These are phyloP conservation scores for Geranium incanum DNA, from an alignment of 441 rosid species.

Conservation along the genomic window DNA sequence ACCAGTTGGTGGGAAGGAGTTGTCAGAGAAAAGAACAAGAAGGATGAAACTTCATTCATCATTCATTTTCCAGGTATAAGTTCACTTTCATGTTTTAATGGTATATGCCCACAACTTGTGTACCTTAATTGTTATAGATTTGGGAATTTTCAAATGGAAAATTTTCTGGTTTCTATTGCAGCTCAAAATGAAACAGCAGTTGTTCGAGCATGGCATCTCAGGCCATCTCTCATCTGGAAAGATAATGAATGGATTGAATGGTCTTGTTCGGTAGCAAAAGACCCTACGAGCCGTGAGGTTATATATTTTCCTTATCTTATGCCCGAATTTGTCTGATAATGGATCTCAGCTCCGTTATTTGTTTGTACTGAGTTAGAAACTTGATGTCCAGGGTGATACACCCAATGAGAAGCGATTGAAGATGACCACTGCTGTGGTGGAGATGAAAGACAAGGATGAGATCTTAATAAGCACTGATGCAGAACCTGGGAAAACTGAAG, in stretches of 20 bases:
- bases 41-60: constrained; percentile 55
- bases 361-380: constrained; percentile 19
- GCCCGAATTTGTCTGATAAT: constrained; percentile 5
- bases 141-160: background rate
- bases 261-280: constrained; percentile 40
- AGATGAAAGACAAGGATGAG: constrained; percentile 47
- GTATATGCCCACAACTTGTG: background rate
- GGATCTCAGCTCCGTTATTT: constrained; percentile 16
- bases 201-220: constrained; percentile 72
- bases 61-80: constrained; percentile 69
- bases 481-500: constrained; percentile 41
- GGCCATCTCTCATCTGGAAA: constrained; percentile 80
- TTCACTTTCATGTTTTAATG: background rate
- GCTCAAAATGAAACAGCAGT: constrained; percentile 58
- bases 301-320: constrained; percentile 16
- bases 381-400: constrained; percentile 68
- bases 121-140: background rate
- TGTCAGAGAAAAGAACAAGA: constrained; percentile 70
- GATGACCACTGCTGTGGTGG: constrained; percentile 39
- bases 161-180: constrained; percentile 30
- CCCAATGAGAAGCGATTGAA: constrained; percentile 74
- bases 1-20: constrained; percentile 93
- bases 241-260: constrained; percentile 85
- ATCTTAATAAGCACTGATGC: constrained; percentile 27
- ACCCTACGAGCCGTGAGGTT: constrained; percentile 45